Evolutionary conservation across 225 moss, liverwort and hornwort species (phyloP), one percentile per base, ranked within the genome.

Genomic region (Pleurozium schreberi): DNA sequence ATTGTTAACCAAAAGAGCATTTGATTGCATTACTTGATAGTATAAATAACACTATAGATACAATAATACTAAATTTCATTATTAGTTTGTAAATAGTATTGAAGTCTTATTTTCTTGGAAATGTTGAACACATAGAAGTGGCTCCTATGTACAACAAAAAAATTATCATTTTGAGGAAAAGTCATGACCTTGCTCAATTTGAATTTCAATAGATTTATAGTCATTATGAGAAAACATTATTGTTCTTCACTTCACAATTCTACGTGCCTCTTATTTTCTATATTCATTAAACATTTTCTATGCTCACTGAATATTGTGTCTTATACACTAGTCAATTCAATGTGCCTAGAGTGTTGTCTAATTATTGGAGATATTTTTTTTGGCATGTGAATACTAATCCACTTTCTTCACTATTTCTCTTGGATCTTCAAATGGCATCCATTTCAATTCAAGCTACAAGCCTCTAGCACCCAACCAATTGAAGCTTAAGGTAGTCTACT

Each of bases 241-340:
- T 28, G 15, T 0, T 10, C 10, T 16, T 43, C 2, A 45, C 8
- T 2, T 17, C 1, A 27, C 27, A 43, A 43, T 43, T 43, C 8
- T 14, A 42, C 26, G 26, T 23, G 12, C 26, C 13, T 40, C n/a
- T 68, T 68, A n/a, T n/a, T 68, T 66, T n/a, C 7, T n/a, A n/a
- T 14, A 26, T 70, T 68, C 13, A 36, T 1, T 40, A 0, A 0
- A 68, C 9, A 38, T 36, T 66, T 66, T 38, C 6, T 36, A 38
- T 22, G 12, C n/a, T 68, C 12, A 36, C 0, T n/a, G 0, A 1
- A 67, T 22, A 38, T n/a, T 68, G n/a, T 12, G 0, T 12, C 21
- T 20, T 38, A n/a, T 67, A 1, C 3, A 67, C 38, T 3, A 38
- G 1, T 9, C 1, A 67, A 1, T n/a, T n/a, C 11, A 22, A 68